These are phyloP conservation scores for Coemansia sp. DNA, from an alignment of 192 early-diverging fungal species.

Conservation along the genomic window DNA sequence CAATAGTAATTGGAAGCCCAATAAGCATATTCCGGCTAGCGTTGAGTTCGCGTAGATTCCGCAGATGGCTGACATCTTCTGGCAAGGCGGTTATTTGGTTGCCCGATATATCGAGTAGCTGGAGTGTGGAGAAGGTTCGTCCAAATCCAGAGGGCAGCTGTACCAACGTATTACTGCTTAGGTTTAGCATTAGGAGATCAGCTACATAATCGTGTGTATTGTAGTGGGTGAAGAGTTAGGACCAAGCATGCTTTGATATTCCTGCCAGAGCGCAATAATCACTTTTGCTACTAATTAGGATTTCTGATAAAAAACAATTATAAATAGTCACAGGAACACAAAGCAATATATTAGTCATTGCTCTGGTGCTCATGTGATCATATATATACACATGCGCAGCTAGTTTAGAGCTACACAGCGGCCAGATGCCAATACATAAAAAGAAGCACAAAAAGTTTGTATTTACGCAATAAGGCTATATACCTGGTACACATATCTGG, in stretches of 20 bases:
- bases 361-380: neutral
- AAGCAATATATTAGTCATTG: neutral
- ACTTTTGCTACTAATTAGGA: neutral
- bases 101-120: constrained; percentile 38
- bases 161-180: constrained; percentile 39
- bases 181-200: constrained; percentile 24
- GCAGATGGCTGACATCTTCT: constrained; percentile 38
- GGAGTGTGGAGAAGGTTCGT: constrained; percentile 29
- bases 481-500: neutral
- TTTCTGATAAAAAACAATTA: neutral
- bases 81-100: constrained; percentile 47
- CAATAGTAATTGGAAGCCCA: constrained; percentile 35
- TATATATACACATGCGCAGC: neutral
- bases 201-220: constrained; percentile 14
- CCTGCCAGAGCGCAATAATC: neutral
- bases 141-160: constrained; percentile 43
- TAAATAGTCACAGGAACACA: neutral
- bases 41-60: constrained; percentile 45
- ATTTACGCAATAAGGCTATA: no score
- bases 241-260: neutral
- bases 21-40: constrained; percentile 39
- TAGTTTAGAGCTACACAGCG: neutral
- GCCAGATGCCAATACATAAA: neutral
- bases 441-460: neutral
- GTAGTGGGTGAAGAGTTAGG: neutral